Evolutionary conservation across 306 rosid genomes (phyloP), one percentile per base, ranked within the genome.

Genomic region (Dalbergia cochinchinensis): DNA sequence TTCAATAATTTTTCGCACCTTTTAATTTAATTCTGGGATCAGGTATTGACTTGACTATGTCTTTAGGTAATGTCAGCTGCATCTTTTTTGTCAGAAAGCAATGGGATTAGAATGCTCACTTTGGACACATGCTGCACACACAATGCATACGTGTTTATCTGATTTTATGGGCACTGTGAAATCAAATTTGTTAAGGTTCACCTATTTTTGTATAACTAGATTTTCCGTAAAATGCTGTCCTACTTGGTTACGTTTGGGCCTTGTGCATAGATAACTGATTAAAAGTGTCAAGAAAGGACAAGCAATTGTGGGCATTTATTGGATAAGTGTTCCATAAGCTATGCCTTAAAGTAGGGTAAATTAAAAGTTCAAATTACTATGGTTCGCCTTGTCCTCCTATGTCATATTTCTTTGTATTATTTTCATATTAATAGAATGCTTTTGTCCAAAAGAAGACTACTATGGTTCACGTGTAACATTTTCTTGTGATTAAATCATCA

Each of bases 401-500:
- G 4, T 2, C 60, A 20, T 15, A 5, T 15, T 18, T n/a, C 57
- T 12, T 51, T 51, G 57, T 14, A 51, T 51, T 51, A 19, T n/a
- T 47, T 9, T 4, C 57, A 14, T 51, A 6, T 51, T 13, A 13
- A 51, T n/a, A 51, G 15, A 51, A 51, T n/a, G 14, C 58, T 51
- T 51, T 6, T 4, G 4, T 4, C 58, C 9, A 4, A 5, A 51
- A 51, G 8, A 51, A 2, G 53, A 7, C 5, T n/a, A 51, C 13
- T 76, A 15, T 71, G 20, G 79, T 57, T 83, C 69, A 34, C 42
- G 55, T 71, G 48, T 77, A 54, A 71, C 26, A 44, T 64, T 45
- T 64, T 72, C 78, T 62, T 7, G 34, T 83, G 67, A 22, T 60
- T 45, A 71, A 62, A 51, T 72, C 55, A 74, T 72, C 77, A 77